Conservation (phyloP, 1,139 yeast species). For the Sugiyamaella novakii region DNA sequence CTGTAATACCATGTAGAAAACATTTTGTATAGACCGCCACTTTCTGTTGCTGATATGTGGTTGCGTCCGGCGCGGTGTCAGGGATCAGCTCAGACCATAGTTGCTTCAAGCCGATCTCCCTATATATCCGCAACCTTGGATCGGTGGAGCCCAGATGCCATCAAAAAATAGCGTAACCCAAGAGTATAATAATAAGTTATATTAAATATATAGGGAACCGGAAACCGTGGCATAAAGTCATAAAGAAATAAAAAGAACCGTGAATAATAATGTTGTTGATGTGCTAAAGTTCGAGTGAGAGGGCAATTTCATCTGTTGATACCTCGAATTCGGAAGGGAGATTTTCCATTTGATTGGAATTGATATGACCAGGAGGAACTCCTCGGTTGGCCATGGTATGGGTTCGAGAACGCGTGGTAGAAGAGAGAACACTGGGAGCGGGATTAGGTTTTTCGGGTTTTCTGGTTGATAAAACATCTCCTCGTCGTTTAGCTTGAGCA, state of each 20-base stretch:
- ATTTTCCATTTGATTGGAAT: not conserved
- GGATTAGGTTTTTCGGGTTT: not conserved
- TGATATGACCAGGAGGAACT: not conserved
- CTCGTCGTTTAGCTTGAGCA: conserved; percentile 29
- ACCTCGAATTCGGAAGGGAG: conserved; percentile 13
- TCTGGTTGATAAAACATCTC: not conserved
- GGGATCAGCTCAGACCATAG: no score
- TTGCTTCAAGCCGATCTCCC: no score
- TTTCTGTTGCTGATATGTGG: not conserved
- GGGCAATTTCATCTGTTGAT: conserved; percentile 13
- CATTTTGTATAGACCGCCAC: not conserved
- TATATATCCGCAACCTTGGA: no score
- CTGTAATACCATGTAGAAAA: conserved; percentile 31
- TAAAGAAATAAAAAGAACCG: not conserved
- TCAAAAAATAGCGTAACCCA: no score
- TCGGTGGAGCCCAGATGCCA: no score
- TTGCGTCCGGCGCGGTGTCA: no score
- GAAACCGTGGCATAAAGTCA: conserved; percentile 10
- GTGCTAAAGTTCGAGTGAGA: conserved; percentile 10
- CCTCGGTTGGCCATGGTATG: not conserved
- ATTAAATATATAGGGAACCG: no score
- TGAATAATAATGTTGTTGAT: not conserved
- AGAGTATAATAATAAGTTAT: no score
- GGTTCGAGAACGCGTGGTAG: conserved; percentile 10
- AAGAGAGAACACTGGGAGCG: not conserved